phyloP scores from a whole-genome alignment of 2,329 filamentous ascomycete genomes.

The Paraphaeosphaeria minitans region DNA sequence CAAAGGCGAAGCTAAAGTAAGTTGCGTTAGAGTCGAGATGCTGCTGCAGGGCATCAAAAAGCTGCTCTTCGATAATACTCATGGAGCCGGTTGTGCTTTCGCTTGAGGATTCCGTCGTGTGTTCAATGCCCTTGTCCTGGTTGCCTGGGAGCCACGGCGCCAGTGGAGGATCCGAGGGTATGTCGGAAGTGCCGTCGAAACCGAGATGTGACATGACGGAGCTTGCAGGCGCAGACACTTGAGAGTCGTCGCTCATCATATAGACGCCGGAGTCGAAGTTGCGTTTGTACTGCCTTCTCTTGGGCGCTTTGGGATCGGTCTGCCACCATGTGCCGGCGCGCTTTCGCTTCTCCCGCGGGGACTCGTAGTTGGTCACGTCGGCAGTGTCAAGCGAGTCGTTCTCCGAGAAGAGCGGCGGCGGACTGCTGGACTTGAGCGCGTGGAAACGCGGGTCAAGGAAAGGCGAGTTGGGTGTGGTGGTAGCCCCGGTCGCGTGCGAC shows the following conservation, averaged over 20 bases:
- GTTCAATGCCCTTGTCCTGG: conserved; percentile 3
- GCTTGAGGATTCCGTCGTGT: background rate
- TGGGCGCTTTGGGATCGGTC: conserved; percentile 23
- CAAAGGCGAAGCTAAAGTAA: conserved; percentile 16
- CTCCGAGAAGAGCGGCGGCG: conserved; percentile 40
- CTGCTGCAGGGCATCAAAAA: conserved; percentile 11
- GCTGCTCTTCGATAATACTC: conserved; percentile 8
- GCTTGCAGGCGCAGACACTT: conserved; percentile 10
- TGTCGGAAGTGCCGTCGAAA: conserved; percentile 21
- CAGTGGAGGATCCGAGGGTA: conserved; percentile 5
- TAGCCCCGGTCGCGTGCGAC: conserved; percentile 21
- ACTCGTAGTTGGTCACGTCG: conserved; percentile 39
- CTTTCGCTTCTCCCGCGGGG: conserved; percentile 42
- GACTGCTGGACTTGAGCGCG: conserved; percentile 38
- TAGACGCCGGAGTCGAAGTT: conserved; percentile 41
- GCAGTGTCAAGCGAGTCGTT: conserved; percentile 36
- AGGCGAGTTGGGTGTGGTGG: conserved; percentile 29
- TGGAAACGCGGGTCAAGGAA: conserved; percentile 27
- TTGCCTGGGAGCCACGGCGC: background rate
- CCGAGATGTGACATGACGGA: conserved; percentile 15
- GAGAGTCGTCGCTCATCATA: conserved; percentile 37
- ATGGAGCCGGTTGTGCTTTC: conserved; percentile 3
- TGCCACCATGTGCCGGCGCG: conserved; percentile 40
- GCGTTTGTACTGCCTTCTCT: conserved; percentile 36
- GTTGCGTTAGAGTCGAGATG: conserved; percentile 24